Evolutionary conservation across 257 asterid species (phyloP).

Genomic region (Nicotiana paniculata): DNA sequence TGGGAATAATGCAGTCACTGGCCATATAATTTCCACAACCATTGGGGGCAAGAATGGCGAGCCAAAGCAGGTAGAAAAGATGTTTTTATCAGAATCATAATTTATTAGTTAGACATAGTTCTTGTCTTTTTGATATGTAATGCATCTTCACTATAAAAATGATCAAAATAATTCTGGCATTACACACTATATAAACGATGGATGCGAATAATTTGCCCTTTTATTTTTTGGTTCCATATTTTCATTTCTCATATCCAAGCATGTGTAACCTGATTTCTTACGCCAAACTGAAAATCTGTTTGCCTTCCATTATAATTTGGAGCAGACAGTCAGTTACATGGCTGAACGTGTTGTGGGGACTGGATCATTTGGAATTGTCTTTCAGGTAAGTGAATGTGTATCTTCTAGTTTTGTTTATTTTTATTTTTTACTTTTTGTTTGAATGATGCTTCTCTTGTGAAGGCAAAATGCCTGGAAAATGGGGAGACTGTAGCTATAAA

Average conservation of each 20-base stretch:
- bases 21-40: slow-evolving; percentile 86
- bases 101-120: neutral
- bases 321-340: slow-evolving; percentile 58
- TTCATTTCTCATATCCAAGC: neutral
- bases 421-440: neutral
- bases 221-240: neutral
- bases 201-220: neutral
- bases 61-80: slow-evolving; percentile 70
- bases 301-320: neutral
- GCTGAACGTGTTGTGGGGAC: slow-evolving; percentile 60
- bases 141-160: neutral
- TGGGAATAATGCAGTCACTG: slow-evolving; percentile 67
- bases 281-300: neutral
- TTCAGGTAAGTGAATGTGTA: slow-evolving; percentile 18
- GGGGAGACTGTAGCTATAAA: slow-evolving; percentile 94
- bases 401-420: neutral
- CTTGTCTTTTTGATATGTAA: neutral
- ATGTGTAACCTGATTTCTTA: neutral
- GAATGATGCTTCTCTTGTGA: slow-evolving; percentile 9
- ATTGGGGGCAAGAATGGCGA: slow-evolving; percentile 96
- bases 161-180: neutral
- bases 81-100: neutral
- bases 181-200: neutral
- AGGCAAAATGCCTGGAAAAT: slow-evolving; percentile 97
- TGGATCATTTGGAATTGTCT: slow-evolving; percentile 49